A percentile compares a stretch with the other conserved stretches of the same genome.
These are phyloP conservation scores for Lepidium sativum DNA, from an alignment of 345 rosid genomes.

Conservation along the genomic window DNA sequence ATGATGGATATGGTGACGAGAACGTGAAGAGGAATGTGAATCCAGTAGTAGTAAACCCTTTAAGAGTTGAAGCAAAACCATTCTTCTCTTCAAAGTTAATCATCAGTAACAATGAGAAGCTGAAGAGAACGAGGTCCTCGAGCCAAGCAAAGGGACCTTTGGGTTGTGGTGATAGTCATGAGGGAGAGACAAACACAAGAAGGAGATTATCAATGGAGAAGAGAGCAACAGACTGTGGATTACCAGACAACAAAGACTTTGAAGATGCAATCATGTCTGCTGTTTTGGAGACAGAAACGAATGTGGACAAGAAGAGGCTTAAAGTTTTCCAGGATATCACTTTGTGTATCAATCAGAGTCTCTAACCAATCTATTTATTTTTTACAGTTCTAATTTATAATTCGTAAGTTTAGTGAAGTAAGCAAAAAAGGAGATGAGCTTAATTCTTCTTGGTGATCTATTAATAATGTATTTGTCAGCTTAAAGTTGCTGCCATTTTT, in stretches of 20 bases:
- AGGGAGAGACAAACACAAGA: slow-evolving; percentile 50
- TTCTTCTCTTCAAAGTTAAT: slow-evolving; percentile 48
- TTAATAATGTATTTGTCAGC: slow-evolving; percentile 18
- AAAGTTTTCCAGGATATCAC: slow-evolving; percentile 86
- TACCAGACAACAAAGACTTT: slow-evolving; percentile 63
- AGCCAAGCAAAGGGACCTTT: slow-evolving; percentile 36
- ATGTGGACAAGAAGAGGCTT: slow-evolving; percentile 50
- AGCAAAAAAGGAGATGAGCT: slow-evolving; percentile 55
- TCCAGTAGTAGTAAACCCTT: slow-evolving; percentile 16
- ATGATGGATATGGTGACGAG: slow-evolving; percentile 21
- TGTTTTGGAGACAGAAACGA: slow-evolving; percentile 45
- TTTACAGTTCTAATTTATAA: slow-evolving; percentile 4
- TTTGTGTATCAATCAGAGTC: slow-evolving; percentile 15
- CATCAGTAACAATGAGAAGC: slow-evolving; percentile 46
- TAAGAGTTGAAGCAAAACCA: slow-evolving; percentile 64
- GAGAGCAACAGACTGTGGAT: slow-evolving; percentile 26
- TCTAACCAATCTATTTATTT: slow-evolving; percentile 17
- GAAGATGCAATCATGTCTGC: slow-evolving; percentile 83
- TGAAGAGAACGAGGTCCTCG: slow-evolving; percentile 81
- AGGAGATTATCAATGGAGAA: slow-evolving; percentile 55
- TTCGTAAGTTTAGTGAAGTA: slow-evolving; percentile 11
- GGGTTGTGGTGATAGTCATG: slow-evolving; percentile 21
- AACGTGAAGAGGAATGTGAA: slow-evolving; percentile 25
- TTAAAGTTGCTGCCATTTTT: slow-evolving; percentile 11
- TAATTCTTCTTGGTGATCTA: slow-evolving; percentile 54